Evolutionary conservation across 805 yeast genomes (phyloP).

Genomic region (Saccharomyces jurei): DNA sequence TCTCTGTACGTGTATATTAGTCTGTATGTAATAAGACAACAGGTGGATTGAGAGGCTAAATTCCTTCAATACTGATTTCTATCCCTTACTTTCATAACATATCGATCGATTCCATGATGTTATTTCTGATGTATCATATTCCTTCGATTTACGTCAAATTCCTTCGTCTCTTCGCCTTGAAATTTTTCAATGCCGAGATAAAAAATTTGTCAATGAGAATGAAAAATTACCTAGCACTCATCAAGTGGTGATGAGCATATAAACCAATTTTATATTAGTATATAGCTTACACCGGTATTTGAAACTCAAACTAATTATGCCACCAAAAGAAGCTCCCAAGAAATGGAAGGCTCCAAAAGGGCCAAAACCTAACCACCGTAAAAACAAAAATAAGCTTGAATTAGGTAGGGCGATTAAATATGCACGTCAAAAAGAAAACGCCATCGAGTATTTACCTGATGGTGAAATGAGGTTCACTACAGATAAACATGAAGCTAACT

Average conservation of each 20-base stretch:
- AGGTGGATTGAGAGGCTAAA: not conserved
- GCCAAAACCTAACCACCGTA: slow-evolving; percentile 81
- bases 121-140: not conserved
- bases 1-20: not conserved
- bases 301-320: slow-evolving; percentile 18
- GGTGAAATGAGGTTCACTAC: slow-evolving; percentile 88
- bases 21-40: not conserved
- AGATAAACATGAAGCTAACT: slow-evolving; percentile 69
- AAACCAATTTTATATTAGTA: not conserved
- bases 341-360: slow-evolving; percentile 88
- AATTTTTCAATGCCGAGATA: not conserved
- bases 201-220: not conserved
- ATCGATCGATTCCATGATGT: not conserved
- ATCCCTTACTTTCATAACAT: not conserved
- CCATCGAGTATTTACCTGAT: slow-evolving; percentile 66
- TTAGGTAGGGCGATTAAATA: slow-evolving; percentile 77
- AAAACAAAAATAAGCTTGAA: slow-evolving; percentile 76
- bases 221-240: not conserved
- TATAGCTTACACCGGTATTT: not conserved
- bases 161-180: not conserved
- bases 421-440: slow-evolving; percentile 61
- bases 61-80: not conserved
- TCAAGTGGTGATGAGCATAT: not conserved
- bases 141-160: not conserved
- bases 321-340: slow-evolving; percentile 44